A percentile compares a stretch with the other conserved stretches of the same genome.
Conservation (phyloP, 805 yeast species). For the Lachancea nothofagi region DNA sequence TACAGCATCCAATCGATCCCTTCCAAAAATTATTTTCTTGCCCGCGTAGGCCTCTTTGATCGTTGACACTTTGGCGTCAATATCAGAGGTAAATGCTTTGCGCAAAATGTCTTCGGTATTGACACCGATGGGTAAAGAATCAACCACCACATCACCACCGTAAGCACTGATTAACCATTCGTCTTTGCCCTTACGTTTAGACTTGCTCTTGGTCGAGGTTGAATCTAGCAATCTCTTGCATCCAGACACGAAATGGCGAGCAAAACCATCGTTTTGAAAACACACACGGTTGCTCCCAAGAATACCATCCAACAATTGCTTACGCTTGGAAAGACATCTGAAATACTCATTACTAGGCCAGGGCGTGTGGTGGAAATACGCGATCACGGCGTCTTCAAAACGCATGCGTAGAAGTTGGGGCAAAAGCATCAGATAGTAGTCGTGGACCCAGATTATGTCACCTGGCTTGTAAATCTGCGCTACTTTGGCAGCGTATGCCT, state of each 20-base stretch:
- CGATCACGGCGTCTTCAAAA: slow-evolving; percentile 58
- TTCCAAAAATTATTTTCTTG: slow-evolving; percentile 80
- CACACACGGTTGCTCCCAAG: slow-evolving; percentile 83
- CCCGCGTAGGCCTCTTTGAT: slow-evolving; percentile 57
- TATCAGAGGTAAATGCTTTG: slow-evolving; percentile 43
- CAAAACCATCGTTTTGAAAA: slow-evolving; percentile 81
- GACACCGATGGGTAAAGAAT: slow-evolving; percentile 83
- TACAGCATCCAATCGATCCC: slow-evolving; percentile 87
- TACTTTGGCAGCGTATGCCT: slow-evolving; percentile 79
- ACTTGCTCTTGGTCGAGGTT: slow-evolving; percentile 43
- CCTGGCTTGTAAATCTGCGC: slow-evolving; percentile 74
- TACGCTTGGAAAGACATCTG: slow-evolving; percentile 78
- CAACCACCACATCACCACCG: slow-evolving; percentile 71
- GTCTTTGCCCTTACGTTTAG: slow-evolving; percentile 20
- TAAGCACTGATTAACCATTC: slow-evolving; percentile 51
- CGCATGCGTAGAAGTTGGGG: slow-evolving; percentile 81
- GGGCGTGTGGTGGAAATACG: slow-evolving; percentile 82
- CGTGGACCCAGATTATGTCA: slow-evolving; percentile 89
- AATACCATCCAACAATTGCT: slow-evolving; percentile 81
- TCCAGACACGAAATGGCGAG: slow-evolving; percentile 86
- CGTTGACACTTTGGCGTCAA: slow-evolving; percentile 59
- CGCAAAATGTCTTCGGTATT: slow-evolving; percentile 63
- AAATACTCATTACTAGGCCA: slow-evolving; percentile 94
- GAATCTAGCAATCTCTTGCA: slow-evolving; percentile 84
- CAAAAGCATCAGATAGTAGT: slow-evolving; percentile 72